These are phyloP conservation scores for Fibroporia radiculosa DNA, from an alignment of 768 basidiomycete species.

Conservation along the genomic window DNA sequence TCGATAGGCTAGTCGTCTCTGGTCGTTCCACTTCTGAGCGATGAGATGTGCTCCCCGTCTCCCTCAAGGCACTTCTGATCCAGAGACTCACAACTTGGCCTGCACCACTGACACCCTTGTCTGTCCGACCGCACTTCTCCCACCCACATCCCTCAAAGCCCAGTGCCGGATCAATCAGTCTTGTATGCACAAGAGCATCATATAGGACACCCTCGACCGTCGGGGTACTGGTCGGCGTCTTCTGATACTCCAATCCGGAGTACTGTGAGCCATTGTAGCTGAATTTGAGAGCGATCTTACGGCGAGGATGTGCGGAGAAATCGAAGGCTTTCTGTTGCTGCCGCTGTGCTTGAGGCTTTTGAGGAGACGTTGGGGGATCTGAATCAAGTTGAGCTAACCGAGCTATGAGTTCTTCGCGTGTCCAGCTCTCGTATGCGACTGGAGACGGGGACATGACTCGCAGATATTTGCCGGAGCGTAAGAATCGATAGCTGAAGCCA, in stretches of 20 bases:
- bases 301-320: constrained; percentile 60
- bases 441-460: constrained; percentile 29
- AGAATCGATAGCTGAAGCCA: constrained; percentile 27
- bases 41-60: background rate
- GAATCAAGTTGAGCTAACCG: constrained; percentile 52
- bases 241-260: constrained; percentile 82
- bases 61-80: constrained; percentile 64
- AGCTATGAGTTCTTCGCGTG: constrained; percentile 64
- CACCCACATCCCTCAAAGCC: constrained; percentile 86
- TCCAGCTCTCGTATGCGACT: constrained; percentile 42
- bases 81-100: constrained; percentile 92
- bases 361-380: constrained; percentile 1
- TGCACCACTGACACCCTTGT: constrained; percentile 89
- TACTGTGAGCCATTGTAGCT: constrained; percentile 92
- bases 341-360: constrained; percentile 11
- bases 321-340: constrained; percentile 40
- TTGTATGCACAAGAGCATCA: constrained; percentile 66
- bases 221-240: constrained; percentile 60
- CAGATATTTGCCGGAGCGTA: constrained; percentile 21
- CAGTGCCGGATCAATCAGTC: constrained; percentile 64
- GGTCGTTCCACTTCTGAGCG: background rate
- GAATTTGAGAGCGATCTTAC: constrained; percentile 92
- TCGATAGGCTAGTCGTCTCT: background rate
- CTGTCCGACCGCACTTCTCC: constrained; percentile 89
- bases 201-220: constrained; percentile 90